phyloP scores from a whole-genome alignment of 257 asterid species.

The Lycium ferocissimum region DNA sequence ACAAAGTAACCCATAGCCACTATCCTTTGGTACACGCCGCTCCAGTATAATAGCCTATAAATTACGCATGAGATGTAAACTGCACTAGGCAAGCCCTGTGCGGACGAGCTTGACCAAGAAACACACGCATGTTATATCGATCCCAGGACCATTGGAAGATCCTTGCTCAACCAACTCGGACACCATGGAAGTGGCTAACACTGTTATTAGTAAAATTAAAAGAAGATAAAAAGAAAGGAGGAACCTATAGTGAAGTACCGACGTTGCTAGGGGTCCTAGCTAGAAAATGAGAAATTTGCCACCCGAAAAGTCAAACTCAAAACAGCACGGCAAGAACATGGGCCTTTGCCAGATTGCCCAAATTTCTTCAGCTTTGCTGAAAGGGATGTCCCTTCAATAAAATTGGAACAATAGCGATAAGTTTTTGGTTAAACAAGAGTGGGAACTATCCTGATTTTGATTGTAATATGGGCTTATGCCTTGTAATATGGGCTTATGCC shows the following conservation, averaged over 20 bases:
- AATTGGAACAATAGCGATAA: neutral
- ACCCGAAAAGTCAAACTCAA: neutral
- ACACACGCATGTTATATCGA: too few species aligned
- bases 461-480: neutral
- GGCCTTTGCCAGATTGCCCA: neutral
- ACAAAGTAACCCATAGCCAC: too few species aligned
- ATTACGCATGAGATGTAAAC: too few species aligned
- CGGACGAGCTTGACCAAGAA: too few species aligned
- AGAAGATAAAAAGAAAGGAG: too few species aligned
- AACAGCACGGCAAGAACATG: slow-evolving; percentile 1
- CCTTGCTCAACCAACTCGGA: too few species aligned
- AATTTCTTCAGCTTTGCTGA: neutral
- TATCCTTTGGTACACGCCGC: too few species aligned
- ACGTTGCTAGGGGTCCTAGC: neutral
- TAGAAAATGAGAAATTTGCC: neutral
- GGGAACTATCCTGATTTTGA: neutral
- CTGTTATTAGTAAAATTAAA: too few species aligned
- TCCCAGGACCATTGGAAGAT: too few species aligned
- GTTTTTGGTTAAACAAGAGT: neutral
- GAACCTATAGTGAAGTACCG: neutral
- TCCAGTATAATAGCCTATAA: too few species aligned
- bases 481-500: neutral
- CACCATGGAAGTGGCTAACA: too few species aligned
- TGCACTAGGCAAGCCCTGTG: too few species aligned
- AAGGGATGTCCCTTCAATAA: neutral